Evolutionary conservation across 2,329 filamentous ascomycete species (phyloP), one percentile per base, ranked within the genome.

Genomic region (Xylaria sp.): DNA sequence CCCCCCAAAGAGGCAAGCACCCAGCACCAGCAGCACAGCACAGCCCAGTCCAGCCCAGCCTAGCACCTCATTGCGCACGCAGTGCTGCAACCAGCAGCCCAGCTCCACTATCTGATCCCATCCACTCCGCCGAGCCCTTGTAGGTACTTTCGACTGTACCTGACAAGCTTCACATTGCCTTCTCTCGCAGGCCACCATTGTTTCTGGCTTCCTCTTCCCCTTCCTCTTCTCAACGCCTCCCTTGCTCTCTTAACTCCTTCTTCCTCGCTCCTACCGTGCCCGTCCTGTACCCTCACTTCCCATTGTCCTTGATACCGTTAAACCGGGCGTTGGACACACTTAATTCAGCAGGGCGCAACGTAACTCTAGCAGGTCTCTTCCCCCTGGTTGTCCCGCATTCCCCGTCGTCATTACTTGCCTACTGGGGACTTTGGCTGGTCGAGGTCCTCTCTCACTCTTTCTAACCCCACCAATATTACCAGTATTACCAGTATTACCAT

Each of bases 391-490:
- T 60, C 56, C 39, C 62, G 41, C 59, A 57, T 61, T 56, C 66
- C 61, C 61, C 51, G 41, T 58, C 64, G 67, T 69, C 67, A 67
- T 67, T 64, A 62, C 62, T 61, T 61, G 23, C 23, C 36, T 39
- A 43, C 20, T 25, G 31, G 55, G 18, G 56, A 52, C 31, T 23
- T 15, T 55, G 28, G 57, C 57, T 64, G 33, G 57, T 51, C 28
- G 28, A 28, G 28, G 28, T 46, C n/a, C 41, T 18, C 41, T 46
- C 52, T 23, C 41, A 18, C 41, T 46, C 6, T n/a, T 33, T 58
- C 52, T 36, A 64, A 62, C 66, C 66, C 68, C 64, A 68, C 64
- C 59, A 64, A 59, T 62, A 66, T 62, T 62, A 65, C 62, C 61
- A 41, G 31, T 39, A 55, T 56, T 51, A 36, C 39, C 52, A n/a